phyloP scores from a whole-genome alignment of 2,329 filamentous ascomycete genomes.

The Penicillium polonicum region DNA sequence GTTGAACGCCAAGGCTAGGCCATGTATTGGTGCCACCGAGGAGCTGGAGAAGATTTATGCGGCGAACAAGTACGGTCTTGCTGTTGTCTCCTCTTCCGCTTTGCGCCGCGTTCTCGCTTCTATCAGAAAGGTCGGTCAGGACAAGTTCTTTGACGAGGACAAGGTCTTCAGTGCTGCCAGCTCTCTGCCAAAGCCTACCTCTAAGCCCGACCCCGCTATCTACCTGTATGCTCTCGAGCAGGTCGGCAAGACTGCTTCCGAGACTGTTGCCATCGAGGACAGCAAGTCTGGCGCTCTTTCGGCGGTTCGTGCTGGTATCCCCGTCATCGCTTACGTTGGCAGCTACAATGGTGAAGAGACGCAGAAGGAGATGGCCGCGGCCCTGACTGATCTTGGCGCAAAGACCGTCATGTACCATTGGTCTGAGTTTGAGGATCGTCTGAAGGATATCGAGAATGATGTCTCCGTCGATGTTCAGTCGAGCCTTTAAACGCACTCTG shows the following conservation, averaged over 20 bases:
- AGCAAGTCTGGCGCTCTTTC: conserved; percentile 80
- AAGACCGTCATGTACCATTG: conserved; percentile 58
- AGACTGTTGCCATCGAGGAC: conserved; percentile 83
- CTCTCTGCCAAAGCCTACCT: conserved; percentile 73
- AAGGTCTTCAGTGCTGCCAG: conserved; percentile 80
- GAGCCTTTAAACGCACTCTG: conserved; percentile 12
- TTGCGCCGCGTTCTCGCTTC: conserved; percentile 74
- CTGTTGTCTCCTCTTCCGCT: conserved; percentile 79
- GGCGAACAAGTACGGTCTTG: conserved; percentile 66
- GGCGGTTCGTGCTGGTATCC: conserved; percentile 73
- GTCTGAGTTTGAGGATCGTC: conserved; percentile 46
- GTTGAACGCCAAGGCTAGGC: conserved; percentile 64
- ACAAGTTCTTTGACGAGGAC: conserved; percentile 73
- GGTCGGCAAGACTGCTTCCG: conserved; percentile 67
- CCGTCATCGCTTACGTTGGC: conserved; percentile 80
- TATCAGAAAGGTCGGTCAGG: conserved; percentile 74
- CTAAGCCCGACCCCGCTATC: conserved; percentile 87
- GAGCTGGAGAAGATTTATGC: conserved; percentile 65
- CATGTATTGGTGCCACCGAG: conserved; percentile 67
- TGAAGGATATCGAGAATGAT: conserved; percentile 43
- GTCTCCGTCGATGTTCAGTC: conserved; percentile 17
- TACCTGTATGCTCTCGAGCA: conserved; percentile 75
- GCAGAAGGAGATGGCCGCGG: conserved; percentile 63
- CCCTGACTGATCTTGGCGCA: conserved; percentile 61
- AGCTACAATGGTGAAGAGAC: conserved; percentile 64